phyloP scores from a whole-genome alignment of 2,329 filamentous ascomycete species.

The Chaetothyriales sp. region DNA sequence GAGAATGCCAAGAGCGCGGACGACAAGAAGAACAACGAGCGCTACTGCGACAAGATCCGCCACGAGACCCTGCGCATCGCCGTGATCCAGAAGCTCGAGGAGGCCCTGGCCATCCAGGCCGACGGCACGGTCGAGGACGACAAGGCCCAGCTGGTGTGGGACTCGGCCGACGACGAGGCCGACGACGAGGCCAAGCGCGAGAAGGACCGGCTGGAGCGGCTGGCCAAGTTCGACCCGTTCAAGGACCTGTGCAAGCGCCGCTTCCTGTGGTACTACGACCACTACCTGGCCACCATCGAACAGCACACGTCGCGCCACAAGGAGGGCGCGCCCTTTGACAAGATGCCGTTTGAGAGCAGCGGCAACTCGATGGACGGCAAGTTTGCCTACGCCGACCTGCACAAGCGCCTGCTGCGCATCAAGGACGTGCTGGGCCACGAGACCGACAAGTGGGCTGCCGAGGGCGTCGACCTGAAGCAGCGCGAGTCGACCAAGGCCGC shows the following conservation, averaged over 20 bases:
- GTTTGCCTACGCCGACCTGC: conserved; percentile 67
- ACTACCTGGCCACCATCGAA: conserved; percentile 60
- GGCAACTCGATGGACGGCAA: conserved; percentile 74
- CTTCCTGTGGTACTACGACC: conserved; percentile 92
- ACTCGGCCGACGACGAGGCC: conserved; percentile 28
- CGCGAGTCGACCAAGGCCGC: conserved; percentile 64
- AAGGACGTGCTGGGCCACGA: conserved; percentile 60
- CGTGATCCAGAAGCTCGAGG: conserved; percentile 73
- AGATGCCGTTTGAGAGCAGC: conserved; percentile 73
- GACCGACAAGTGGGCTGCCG: conserved; percentile 53
- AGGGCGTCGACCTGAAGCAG: conserved; percentile 50
- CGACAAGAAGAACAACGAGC: conserved; percentile 60
- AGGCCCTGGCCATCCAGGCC: conserved; percentile 53
- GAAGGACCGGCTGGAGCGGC: conserved; percentile 40
- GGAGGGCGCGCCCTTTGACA: conserved; percentile 52
- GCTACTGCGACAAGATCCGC: conserved; percentile 76
- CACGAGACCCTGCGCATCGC: conserved; percentile 82
- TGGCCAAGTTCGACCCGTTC: conserved; percentile 65
- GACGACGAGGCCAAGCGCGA: conserved; percentile 30
- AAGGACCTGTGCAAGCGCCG: conserved; percentile 79
- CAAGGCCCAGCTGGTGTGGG: conserved; percentile 10
- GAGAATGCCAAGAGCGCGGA: conserved; percentile 55
- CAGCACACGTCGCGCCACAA: conserved; percentile 49
- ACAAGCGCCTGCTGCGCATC: conserved; percentile 53
- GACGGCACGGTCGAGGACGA: conserved; percentile 33